Evolutionary conservation across 2,329 filamentous ascomycete species (phyloP), one percentile per base, ranked within the genome.

Genomic region (Venturia pyrina): DNA sequence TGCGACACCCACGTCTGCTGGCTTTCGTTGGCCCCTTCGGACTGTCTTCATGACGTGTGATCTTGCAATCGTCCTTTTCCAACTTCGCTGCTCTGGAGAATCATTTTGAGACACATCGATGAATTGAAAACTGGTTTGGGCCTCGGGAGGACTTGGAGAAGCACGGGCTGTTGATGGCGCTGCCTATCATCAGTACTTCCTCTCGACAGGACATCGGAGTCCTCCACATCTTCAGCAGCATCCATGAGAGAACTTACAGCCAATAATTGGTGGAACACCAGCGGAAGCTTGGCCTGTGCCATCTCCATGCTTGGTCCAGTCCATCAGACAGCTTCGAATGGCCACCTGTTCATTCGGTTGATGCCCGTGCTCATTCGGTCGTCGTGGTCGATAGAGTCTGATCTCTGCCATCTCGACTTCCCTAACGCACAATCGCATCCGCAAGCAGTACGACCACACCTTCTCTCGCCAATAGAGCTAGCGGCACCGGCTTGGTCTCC

Each of bases 11-110:
- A 59, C 15, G 53, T 59, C 53, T 15, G 19, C 37, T 19, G 53
- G 15, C 11, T 21, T 34, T n/a, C 53, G 28, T 24, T 59, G 53
- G 11, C 53, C 53, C 19, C 53, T 59, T 37, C 53, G 53, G 15
- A 59, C 53, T 10, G 53, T 59, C 53, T 59, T 59, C 53, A 59
- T 59, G 53, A 59, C 53, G n/a, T 59, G 53, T 5, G 53, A 59
- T 59, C 53, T 10, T n/a, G 53, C 53, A n/a, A 59, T 59, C 53
- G 53, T 59, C 32, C 53, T 40, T 8, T 59, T 59, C 32, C 53
- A 32, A 11, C 53, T 59, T 59, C 53, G 28, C 24, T 59, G 53
- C 53, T 59, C 53, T 3, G 53, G 17, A 59, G 53, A 19, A n/a
- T 59, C 53, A 59, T 59, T 59, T 15, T 59, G 53, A 21, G 10